Conservation (phyloP, 202 grass and related monocot species). For the Carex arenaria region DNA sequence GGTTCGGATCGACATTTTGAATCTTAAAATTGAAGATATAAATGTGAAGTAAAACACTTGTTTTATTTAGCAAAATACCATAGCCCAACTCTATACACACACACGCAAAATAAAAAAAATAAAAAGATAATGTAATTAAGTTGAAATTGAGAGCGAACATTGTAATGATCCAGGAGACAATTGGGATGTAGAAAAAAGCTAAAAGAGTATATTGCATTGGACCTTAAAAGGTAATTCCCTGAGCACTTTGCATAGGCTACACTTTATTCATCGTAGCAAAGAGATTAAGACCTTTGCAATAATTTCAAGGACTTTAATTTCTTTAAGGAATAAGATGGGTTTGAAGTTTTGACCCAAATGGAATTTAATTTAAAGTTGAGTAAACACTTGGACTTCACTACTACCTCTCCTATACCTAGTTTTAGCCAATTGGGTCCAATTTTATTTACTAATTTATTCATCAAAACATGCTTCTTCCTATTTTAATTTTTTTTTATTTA, state of each 20-base stretch:
- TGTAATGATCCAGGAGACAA: conserved; percentile 39
- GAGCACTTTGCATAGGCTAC: conserved; percentile 41
- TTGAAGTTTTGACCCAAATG: conserved; percentile 4
- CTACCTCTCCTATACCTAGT: background rate
- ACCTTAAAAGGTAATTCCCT: conserved; percentile 50
- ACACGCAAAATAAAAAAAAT: too few relatives aligned
- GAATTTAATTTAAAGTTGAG: conserved; percentile 15
- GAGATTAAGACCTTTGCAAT: conserved; percentile 39
- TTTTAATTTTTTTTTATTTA: background rate
- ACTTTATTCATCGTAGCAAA: conserved; percentile 59
- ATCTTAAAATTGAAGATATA: too few relatives aligned
- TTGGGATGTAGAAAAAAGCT: conserved; percentile 37
- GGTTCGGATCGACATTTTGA: too few relatives aligned
- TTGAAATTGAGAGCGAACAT: conserved; percentile 37
- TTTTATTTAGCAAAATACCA: too few relatives aligned
- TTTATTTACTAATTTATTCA: background rate
- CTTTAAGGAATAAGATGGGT: conserved; percentile 7
- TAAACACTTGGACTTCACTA: background rate
- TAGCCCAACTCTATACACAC: too few relatives aligned
- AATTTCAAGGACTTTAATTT: conserved; percentile 24
- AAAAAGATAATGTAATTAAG: conserved; percentile 5
- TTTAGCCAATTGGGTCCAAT: background rate
- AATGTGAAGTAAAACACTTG: too few relatives aligned
- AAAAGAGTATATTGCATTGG: conserved; percentile 40
- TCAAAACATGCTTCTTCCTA: background rate